phyloP scores from a whole-genome alignment of 176 grass and related monocot species.

The Aegilops umbellulata region DNA sequence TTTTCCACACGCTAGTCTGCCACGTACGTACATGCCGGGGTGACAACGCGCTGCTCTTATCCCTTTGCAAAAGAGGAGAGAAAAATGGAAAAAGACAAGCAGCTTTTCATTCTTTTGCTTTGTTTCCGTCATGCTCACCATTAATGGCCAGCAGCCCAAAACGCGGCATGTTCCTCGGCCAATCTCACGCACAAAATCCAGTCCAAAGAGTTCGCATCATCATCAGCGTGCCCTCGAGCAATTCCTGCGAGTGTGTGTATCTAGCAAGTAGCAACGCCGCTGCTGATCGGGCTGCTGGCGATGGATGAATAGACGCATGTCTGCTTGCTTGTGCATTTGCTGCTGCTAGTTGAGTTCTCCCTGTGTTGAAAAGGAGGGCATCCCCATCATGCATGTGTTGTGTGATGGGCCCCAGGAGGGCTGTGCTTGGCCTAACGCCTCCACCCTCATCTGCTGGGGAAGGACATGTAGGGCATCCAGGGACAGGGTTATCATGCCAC shows the following conservation, averaged over 20 bases:
- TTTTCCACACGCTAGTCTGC: not conserved
- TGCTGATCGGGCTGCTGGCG: not conserved
- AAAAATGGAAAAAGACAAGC: not conserved
- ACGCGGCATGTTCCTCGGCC: not conserved
- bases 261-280: not conserved
- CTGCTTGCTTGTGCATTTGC: not conserved
- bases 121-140: not conserved
- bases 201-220: not conserved
- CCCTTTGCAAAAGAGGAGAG: not conserved
- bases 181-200: not conserved
- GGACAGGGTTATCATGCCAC: slow-evolving; percentile 47
- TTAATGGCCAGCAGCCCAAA: not conserved
- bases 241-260: not conserved
- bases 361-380: slow-evolving; percentile 17
- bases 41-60: too few relatives aligned
- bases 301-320: not conserved
- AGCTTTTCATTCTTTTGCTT: not conserved
- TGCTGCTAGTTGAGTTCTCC: not conserved
- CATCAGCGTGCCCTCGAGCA: not conserved
- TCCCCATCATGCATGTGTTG: slow-evolving; percentile 9
- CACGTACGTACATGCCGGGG: not conserved
- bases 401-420: slow-evolving; percentile 14
- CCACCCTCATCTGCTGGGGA: slow-evolving; percentile 34
- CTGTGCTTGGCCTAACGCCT: slow-evolving; percentile 36
- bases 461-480: slow-evolving; percentile 45